Evolutionary conservation across 345 rosid genomes (phyloP).

Genomic region (Corymbia maculata): DNA sequence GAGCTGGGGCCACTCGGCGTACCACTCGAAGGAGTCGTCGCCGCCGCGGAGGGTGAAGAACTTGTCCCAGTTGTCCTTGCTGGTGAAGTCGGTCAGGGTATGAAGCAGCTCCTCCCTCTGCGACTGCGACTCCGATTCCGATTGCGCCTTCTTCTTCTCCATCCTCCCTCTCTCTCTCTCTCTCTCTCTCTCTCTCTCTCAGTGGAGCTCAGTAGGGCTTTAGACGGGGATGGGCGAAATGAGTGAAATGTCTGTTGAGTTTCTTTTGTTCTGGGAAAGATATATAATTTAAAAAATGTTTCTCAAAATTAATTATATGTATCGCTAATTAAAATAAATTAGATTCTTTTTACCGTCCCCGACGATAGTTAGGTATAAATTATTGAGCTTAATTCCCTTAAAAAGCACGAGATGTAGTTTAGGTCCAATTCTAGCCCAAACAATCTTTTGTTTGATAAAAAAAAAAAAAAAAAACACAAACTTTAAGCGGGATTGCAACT

Average conservation of each 20-base stretch:
- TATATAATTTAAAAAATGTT: too few relatives aligned
- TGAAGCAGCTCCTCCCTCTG: constrained; percentile 30
- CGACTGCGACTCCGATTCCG: constrained; percentile 21
- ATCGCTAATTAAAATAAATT: too few relatives aligned
- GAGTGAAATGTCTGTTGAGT: not conserved
- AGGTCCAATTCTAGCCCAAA: not conserved
- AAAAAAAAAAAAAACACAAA: accelerated
- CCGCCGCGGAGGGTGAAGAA: constrained; percentile 81
- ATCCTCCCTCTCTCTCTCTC: not conserved
- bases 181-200: not conserved
- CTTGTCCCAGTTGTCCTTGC: constrained; percentile 94
- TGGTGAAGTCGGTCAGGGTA: constrained; percentile 84
- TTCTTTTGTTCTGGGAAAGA: not conserved
- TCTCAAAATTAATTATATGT: too few relatives aligned
- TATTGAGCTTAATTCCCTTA: too few relatives aligned
- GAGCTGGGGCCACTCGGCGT: constrained; percentile 93
- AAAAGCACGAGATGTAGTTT: too few relatives aligned
- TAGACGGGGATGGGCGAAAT: not conserved
- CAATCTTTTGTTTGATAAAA: not conserved
- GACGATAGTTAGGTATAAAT: too few relatives aligned
- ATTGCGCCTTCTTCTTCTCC: not conserved
- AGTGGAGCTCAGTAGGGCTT: not conserved
- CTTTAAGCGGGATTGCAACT: too few relatives aligned
- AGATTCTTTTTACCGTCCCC: too few relatives aligned
- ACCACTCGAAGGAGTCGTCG: constrained; percentile 93